Conservation (phyloP, 2,329 filamentous ascomycete genomes). For the Phialophora expanda region DNA sequence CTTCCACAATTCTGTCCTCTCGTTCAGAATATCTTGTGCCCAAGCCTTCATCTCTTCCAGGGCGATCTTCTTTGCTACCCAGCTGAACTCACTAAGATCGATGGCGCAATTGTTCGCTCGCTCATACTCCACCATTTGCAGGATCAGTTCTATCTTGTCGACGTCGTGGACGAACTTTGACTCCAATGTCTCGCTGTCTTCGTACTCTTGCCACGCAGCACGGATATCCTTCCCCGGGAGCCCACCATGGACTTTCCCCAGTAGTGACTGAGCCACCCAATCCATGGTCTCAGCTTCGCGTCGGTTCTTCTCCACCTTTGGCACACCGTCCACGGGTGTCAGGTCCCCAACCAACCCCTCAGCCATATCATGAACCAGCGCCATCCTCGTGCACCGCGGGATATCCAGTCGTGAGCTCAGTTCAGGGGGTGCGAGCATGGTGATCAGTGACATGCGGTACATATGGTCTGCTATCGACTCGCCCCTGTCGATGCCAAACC, state of each 20-base stretch:
- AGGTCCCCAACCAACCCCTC: slow-evolving; percentile 95
- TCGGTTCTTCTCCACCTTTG: slow-evolving; percentile 85
- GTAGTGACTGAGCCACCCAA: slow-evolving; percentile 74
- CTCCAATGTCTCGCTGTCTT: slow-evolving; percentile 82
- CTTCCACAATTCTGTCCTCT: slow-evolving; percentile 76
- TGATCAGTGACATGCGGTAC: slow-evolving; percentile 98
- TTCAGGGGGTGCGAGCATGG: slow-evolving; percentile 82
- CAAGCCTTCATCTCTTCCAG: slow-evolving; percentile 80
- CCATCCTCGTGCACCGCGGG: slow-evolving; percentile 88
- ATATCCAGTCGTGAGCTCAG: slow-evolving; percentile 76
- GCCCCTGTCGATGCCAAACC: slow-evolving; percentile 75
- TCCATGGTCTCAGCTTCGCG: slow-evolving; percentile 91
- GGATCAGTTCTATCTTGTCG: slow-evolving; percentile 92
- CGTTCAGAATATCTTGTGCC: slow-evolving; percentile 75
- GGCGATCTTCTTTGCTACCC: slow-evolving; percentile 74
- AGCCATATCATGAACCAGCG: slow-evolving; percentile 95
- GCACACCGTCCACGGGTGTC: slow-evolving; percentile 84
- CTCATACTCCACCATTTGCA: slow-evolving; percentile 98
- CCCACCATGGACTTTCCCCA: slow-evolving; percentile 77
- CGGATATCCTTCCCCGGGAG: slow-evolving; percentile 72
- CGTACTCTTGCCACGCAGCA: slow-evolving; percentile 92
- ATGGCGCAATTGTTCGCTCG: slow-evolving; percentile 66
- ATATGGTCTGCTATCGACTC: slow-evolving; percentile 98
- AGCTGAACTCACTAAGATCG: slow-evolving; percentile 85
- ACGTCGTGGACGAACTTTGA: slow-evolving; percentile 92